Conservation (phyloP, 106 monocot genomes). For the Triglochin maritima region DNA sequence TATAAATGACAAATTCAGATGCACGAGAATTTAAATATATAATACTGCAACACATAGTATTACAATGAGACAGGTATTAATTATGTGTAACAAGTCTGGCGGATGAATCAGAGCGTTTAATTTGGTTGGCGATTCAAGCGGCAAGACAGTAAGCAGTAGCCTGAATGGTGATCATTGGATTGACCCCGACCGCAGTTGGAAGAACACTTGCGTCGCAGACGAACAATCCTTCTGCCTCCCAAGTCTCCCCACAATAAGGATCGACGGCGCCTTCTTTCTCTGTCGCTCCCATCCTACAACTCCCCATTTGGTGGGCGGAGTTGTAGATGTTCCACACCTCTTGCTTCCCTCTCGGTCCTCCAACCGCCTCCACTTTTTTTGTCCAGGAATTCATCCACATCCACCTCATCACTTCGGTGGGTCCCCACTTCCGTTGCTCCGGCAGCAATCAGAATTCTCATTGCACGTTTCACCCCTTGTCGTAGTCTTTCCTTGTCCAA, state of each 20-base stretch:
- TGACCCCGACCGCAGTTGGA: conserved; percentile 62
- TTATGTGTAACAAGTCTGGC: too few relatives aligned
- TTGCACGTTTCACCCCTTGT: conserved; percentile 25
- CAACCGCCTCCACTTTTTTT: conserved; percentile 5
- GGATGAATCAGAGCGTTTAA: too few relatives aligned
- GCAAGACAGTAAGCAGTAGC: conserved; percentile 45
- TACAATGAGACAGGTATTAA: too few relatives aligned
- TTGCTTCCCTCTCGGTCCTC: conserved; percentile 9
- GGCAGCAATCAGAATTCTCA: conserved; percentile 53
- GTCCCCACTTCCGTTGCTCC: conserved; percentile 78
- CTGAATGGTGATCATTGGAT: conserved; percentile 86
- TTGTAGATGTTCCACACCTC: conserved; percentile 22
- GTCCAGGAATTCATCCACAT: conserved; percentile 43
- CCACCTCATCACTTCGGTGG: conserved; percentile 27
- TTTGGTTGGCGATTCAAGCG: conserved; percentile 1
- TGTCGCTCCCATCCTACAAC: conserved; percentile 68
- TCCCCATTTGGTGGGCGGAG: conserved; percentile 83
- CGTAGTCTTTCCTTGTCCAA: conserved; percentile 48
- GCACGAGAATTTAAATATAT: too few relatives aligned
- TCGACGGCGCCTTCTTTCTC: conserved; percentile 41
- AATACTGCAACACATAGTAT: too few relatives aligned
- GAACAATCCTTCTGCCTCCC: conserved; percentile 77
- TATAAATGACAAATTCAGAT: too few relatives aligned
- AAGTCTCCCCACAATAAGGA: conserved; percentile 42
- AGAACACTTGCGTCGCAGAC: conserved; percentile 63